phyloP scores from a whole-genome alignment of 2,329 filamentous ascomycete genomes.

The Pseudogymnoascus sp. region DNA sequence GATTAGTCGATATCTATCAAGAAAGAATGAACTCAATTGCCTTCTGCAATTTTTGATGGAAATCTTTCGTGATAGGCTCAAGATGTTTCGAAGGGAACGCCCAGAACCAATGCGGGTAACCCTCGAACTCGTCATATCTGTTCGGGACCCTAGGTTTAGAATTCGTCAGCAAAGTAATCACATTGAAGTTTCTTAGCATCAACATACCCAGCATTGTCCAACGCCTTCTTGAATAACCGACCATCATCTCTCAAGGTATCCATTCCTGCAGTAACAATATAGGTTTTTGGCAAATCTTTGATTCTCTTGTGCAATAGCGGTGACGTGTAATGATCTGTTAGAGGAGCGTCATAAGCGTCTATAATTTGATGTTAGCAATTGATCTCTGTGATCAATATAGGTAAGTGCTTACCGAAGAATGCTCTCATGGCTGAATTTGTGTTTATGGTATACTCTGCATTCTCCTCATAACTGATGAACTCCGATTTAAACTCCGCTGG shows the following conservation, averaged over 20 bases:
- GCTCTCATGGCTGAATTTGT: no score
- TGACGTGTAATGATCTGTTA: constrained; percentile 24
- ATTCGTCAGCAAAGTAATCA: no score
- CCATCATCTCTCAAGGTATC: constrained; percentile 33
- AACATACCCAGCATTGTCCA: constrained; percentile 14
- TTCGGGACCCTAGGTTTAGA: constrained; percentile 24
- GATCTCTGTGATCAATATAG: no score
- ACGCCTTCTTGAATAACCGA: constrained; percentile 26
- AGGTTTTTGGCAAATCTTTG: constrained; percentile 28
- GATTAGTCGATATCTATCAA: background rate
- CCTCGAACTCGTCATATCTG: constrained; percentile 29
- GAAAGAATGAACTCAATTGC: constrained; percentile 17
- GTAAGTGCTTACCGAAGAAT: no score
- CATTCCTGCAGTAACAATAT: constrained; percentile 27
- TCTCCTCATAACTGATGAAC: constrained; percentile 22
- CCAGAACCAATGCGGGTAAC: constrained; percentile 33
- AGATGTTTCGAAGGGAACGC: constrained; percentile 28
- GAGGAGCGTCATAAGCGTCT: no score
- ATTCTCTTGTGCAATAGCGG: constrained; percentile 28
- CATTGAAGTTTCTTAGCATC: background rate
- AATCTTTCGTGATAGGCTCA: background rate
- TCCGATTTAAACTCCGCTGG: constrained; percentile 30
- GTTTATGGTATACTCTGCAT: no score
- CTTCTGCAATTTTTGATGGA: constrained; percentile 13
- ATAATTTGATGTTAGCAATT: no score